Base-by-base conservation (phyloP, 73 alveolate genomes). In the Paramecium sonneborni region DNA sequence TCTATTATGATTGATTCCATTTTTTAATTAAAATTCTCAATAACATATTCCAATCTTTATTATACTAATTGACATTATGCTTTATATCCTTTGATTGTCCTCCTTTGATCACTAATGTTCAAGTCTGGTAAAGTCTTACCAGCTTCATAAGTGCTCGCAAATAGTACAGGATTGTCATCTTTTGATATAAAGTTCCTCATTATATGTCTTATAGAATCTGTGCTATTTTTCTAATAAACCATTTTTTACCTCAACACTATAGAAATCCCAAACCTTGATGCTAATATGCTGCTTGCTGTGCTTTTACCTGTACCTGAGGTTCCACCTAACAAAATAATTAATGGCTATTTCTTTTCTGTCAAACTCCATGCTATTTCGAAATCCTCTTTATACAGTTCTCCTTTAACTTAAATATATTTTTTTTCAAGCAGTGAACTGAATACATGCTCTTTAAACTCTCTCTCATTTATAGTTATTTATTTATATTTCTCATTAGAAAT, bases 291-390 rank as follows among this genome's bases (percentile, higher is more conserved):
- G 15, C 97, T 93, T 21, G 94, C 91, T 58, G 98, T 96, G n/a
- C 96, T 91, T 72, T 96, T 96, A 15, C 98, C 98, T 41, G 98
- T 96, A 8, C 98, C 98, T 26, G 97, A 95, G 6, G 98, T 92
- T 0, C 98, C 98, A 10, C 97, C 98, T 1, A 96, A 93, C 15
- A 96, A 92, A 8, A 96, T 93, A 0, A 96, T 92, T 39, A 96
- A 30, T 28, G 94, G 92, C 3, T 82, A 58, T 69, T 86, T 74
- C 43, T 76, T 93, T 55, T 79, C 86, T 18, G 88, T 48, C 26
- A 90, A 28, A 23, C 28, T 76, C 58, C 93, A 90, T 15, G 95
- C 95, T 21, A 90, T 90, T 37, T 79, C 37, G 21, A 90, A 90
- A 85, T 90, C 95, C 18, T 62, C 82, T 18, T 28, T 79, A 55